These are phyloP conservation scores for Parmales sp. DNA, from an alignment of 108 stramenopile genomes.

Conservation along the genomic window DNA sequence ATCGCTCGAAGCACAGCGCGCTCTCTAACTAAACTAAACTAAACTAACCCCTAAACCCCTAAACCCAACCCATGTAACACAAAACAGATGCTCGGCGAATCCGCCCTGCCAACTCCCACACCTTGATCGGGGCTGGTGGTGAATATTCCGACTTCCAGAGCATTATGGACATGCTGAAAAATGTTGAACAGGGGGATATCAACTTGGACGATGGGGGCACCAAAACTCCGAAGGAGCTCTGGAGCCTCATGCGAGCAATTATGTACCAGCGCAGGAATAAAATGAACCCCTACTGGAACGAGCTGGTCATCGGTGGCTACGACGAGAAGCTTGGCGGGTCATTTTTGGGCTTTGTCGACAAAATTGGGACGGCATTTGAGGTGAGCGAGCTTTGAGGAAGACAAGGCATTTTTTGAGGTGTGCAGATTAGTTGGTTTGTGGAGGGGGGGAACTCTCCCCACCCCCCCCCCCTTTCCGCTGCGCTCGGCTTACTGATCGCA, in stretches of 20 bases:
- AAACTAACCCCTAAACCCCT: too few species aligned
- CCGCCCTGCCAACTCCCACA: conserved; percentile 47
- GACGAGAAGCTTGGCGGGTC: conserved; percentile 33
- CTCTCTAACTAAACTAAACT: too few species aligned
- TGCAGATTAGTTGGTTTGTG: too few species aligned
- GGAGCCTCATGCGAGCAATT: conserved; percentile 81
- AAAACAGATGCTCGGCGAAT: conserved; percentile 77
- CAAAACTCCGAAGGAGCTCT: conserved; percentile 44
- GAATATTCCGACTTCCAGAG: conserved; percentile 93
- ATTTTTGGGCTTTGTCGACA: conserved; percentile 89
- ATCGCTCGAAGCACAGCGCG: too few species aligned
- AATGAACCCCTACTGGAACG: conserved; percentile 98
- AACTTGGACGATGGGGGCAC: conserved; percentile 50
- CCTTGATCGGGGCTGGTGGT: conserved; percentile 82
- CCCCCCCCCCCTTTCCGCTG: too few species aligned
- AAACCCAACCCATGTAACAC: too few species aligned
- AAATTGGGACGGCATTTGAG: conserved; percentile 92
- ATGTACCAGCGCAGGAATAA: conserved; percentile 89
- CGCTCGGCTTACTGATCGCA: too few species aligned
- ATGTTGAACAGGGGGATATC: conserved; percentile 57
- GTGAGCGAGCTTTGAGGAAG: too few species aligned
- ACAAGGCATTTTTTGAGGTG: too few species aligned
- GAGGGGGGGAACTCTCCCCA: too few species aligned
- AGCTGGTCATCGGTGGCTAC: conserved; percentile 78
- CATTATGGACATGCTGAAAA: conserved; percentile 59